Evolutionary conservation across 805 yeast genomes (phyloP), one percentile per base, ranked within the genome.

Genomic region (Candida ortonii): DNA sequence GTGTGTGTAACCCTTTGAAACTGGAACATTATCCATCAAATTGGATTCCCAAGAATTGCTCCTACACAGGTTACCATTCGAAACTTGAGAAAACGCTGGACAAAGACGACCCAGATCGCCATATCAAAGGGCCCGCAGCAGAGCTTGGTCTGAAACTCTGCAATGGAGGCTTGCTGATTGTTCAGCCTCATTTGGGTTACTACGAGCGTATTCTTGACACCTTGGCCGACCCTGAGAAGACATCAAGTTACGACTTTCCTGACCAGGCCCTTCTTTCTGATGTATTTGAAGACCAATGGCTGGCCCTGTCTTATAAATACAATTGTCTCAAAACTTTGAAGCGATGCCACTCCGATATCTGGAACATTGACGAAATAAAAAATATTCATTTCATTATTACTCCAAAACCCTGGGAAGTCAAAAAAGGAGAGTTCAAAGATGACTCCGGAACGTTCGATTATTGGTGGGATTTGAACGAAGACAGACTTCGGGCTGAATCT

Each of bases 321-420:
- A 76, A 77, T 44, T 73, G 77, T 17, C 63, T 77, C 31, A 77
- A 77, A 52, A 76, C 82, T 0, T 59, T 76, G 40, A 61, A 57
- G 23, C 26, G 39, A 15, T 52, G 68, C 38, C 83, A 76, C 52
- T 14, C 54, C 2, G 67, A 68, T 13, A 42, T 77, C 18, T 73
- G 80, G 73, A 57, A 66, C 29, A 63, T 62, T 22, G 49, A 56
- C 7, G 67, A 64, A 41, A 76, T 77, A 33, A 77, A 76, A 50
- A 75, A 72, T 41, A 62, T 76, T 26, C 83, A 76, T 53, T 76
- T 70, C 49, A 76, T 76, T 20, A 42, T 76, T 25, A 66, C 69
- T 5, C 81, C 82, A 9, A 76, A 76, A 57, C 83, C 83, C 3
- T 76, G 83, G 83, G 70, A 75, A 26, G 65, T 64, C 14, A 38